A percentile compares a stretch with the other conserved stretches of the same genome.
Evolutionary conservation across 2,329 filamentous ascomycete genomes (phyloP).

Genomic region (Diaporthe nobilis): DNA sequence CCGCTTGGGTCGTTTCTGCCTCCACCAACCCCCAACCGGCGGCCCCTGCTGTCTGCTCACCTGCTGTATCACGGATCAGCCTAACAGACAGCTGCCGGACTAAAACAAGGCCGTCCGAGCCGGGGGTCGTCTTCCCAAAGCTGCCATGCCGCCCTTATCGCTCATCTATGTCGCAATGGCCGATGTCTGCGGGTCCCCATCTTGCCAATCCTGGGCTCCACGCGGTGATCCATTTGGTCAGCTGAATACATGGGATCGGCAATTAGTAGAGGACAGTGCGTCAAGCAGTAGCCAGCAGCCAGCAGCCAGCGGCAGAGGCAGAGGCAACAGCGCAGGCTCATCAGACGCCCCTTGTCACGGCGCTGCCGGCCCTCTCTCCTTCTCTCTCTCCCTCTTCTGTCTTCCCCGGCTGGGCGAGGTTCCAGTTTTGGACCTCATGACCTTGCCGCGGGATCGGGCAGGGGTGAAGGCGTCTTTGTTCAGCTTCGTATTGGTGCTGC

Average conservation of each 20-base stretch:
- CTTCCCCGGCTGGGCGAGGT: background rate
- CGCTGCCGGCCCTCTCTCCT: background rate
- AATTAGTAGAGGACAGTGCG: conserved; percentile 12
- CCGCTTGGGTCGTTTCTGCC: conserved; percentile 4
- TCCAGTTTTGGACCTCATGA: background rate
- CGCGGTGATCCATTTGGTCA: conserved; percentile 13
- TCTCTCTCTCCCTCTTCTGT: background rate
- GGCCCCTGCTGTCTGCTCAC: background rate
- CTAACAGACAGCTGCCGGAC: conserved; percentile 8
- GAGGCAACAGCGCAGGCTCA: background rate
- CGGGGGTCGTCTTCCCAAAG: background rate
- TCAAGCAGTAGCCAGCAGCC: background rate
- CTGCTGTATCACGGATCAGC: background rate
- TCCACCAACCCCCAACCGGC: background rate
- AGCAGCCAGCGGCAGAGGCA: background rate
- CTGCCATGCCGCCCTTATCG: conserved; percentile 19
- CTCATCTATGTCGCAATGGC: conserved; percentile 5
- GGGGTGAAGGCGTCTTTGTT: background rate
- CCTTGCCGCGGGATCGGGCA: background rate
- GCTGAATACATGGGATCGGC: conserved; percentile 12
- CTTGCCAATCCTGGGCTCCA: conserved; percentile 4
- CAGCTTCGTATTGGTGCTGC: conserved; percentile 5
- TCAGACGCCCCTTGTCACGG: conserved; percentile 7
- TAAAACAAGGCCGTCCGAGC: background rate
- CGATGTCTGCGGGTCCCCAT: conserved; percentile 5